Percentiles rank a stretch among this genome's conserved stretches.
Conservation (phyloP, 768 basidiomycete species). For the Lactifluus subvellereus region DNA sequence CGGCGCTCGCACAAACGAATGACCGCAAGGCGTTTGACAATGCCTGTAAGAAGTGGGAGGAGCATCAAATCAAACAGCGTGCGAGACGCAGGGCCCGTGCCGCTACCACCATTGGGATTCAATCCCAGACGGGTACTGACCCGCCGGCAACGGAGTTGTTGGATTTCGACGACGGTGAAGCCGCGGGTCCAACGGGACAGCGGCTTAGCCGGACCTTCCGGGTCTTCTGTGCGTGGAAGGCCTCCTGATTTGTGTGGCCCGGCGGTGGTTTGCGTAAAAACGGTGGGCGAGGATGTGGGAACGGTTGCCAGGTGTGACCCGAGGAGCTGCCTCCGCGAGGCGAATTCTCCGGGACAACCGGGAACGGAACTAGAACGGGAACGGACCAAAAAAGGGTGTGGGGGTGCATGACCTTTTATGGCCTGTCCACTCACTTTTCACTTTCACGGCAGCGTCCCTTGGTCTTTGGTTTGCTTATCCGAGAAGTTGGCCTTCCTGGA, state of each 20-base stretch:
- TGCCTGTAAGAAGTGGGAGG: conserved; percentile 53
- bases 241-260: conserved; percentile 24
- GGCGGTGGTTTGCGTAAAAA: conserved; percentile 3
- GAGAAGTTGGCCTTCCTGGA: conserved; percentile 7
- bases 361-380: not conserved
- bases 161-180: conserved; percentile 4
- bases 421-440: conserved; percentile 1
- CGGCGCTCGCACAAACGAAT: conserved; percentile 37
- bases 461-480: not conserved
- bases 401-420: conserved; percentile 3
- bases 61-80: conserved; percentile 39
- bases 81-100: conserved; percentile 4
- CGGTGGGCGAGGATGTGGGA: conserved; percentile 6
- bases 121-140: conserved; percentile 5
- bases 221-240: conserved; percentile 57
- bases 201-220: conserved; percentile 50
- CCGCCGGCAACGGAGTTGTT: not conserved
- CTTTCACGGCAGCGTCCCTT: not conserved
- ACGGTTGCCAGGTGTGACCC: conserved; percentile 14
- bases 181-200: conserved; percentile 21
- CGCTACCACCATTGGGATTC: not conserved
- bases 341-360: not conserved
- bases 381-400: conserved; percentile 2
- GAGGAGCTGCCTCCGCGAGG: not conserved
- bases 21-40: conserved; percentile 53